Evolutionary conservation across 2,329 filamentous ascomycete species (phyloP).

Genomic region (Pestalotiopsis sp.): DNA sequence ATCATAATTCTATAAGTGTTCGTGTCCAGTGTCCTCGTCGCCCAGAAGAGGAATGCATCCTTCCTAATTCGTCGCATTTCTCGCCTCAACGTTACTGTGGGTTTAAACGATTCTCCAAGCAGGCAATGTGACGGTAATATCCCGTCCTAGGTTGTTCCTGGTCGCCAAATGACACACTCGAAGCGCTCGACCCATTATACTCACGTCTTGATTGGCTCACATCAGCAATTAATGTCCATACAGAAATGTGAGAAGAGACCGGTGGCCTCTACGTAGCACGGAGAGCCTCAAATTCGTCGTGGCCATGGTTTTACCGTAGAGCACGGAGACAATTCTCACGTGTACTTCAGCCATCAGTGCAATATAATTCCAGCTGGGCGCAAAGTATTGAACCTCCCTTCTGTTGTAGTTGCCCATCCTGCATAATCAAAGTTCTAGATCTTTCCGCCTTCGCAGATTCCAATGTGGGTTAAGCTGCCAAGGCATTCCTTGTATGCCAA

Average conservation of each 20-base stretch:
- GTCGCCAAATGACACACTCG: constrained; percentile 17
- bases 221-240: background rate
- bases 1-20: background rate
- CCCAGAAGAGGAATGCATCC: background rate
- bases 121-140: constrained; percentile 15
- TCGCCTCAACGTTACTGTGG: constrained; percentile 17
- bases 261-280: background rate
- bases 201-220: background rate
- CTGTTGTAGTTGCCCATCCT: constrained; percentile 6
- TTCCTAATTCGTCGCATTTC: constrained; percentile 17
- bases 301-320: background rate
- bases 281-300: background rate
- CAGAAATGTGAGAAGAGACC: background rate
- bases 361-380: constrained; percentile 8
- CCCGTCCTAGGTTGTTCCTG: constrained; percentile 17
- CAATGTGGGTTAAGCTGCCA: constrained; percentile 2
- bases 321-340: background rate
- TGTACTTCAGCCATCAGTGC: background rate
- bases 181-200: constrained; percentile 8
- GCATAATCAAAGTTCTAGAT: background rate
- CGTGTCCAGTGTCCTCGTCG: background rate
- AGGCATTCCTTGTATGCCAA: background rate
- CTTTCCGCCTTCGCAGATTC: background rate
- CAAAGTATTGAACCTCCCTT: background rate
- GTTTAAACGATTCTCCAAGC: constrained; percentile 17